A percentile compares a stretch with the other conserved stretches of the same genome.
Conservation (phyloP, 2,329 filamentous ascomycete species). For the Penicillium sp. region DNA sequence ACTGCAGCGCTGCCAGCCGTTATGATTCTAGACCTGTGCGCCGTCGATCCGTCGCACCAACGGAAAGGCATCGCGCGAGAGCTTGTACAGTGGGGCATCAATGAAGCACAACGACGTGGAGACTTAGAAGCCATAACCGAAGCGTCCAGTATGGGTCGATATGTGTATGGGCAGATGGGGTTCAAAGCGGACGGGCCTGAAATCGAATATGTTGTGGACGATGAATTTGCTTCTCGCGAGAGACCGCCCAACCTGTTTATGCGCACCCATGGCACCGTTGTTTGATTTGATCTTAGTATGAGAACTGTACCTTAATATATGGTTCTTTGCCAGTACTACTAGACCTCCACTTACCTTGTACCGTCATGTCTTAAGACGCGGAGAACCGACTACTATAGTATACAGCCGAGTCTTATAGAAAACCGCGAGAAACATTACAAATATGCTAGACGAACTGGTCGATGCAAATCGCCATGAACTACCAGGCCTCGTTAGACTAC, state of each 20-base stretch:
- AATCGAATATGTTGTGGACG: constrained; percentile 47
- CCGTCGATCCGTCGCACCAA: constrained; percentile 56
- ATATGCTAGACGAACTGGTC: not conserved
- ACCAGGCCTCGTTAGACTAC: not conserved
- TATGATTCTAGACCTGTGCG: constrained; percentile 54
- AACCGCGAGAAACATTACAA: not conserved
- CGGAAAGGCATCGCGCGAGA: constrained; percentile 47
- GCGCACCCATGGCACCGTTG: constrained; percentile 33
- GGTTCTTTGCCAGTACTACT: not conserved
- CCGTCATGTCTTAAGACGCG: not conserved
- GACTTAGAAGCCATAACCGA: constrained; percentile 50
- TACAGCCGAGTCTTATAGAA: not conserved
- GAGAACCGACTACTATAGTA: not conserved
- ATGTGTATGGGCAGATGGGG: constrained; percentile 49
- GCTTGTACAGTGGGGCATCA: constrained; percentile 50
- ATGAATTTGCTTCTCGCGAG: constrained; percentile 37
- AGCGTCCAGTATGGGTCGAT: constrained; percentile 52
- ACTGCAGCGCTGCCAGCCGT: constrained; percentile 34
- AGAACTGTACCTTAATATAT: not conserved
- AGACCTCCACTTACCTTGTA: not conserved
- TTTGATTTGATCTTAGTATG: not conserved
- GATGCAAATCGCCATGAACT: not conserved
- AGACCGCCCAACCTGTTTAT: constrained; percentile 52
- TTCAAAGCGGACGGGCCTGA: constrained; percentile 47
- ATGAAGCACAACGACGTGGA: constrained; percentile 35